Conservation (phyloP, 1,284 basidiomycete genomes). For the Puccinia sorghi region DNA sequence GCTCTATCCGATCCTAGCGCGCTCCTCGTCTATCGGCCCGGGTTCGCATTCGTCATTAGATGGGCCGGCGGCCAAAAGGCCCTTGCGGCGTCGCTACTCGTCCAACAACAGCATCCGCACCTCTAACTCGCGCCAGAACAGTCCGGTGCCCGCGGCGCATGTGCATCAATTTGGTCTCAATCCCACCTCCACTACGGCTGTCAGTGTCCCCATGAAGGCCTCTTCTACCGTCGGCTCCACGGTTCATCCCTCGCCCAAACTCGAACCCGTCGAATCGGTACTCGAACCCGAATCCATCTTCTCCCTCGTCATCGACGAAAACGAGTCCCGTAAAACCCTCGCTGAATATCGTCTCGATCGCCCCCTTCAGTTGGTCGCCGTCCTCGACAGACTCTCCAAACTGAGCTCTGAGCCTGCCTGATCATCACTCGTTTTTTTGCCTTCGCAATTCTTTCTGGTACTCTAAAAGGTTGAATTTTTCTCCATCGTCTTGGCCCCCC, state of each 20-base stretch:
- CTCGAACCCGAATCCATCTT: conserved; percentile 45
- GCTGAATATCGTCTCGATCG: conserved; percentile 37
- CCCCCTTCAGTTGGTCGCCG: conserved; percentile 32
- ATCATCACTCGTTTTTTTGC: neutral
- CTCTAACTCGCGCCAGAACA: conserved; percentile 1
- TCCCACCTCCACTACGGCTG: neutral
- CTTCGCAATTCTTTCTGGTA: too few species aligned
- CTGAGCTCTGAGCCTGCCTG: neutral
- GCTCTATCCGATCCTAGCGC: conserved; percentile 26
- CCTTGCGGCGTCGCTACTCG: conserved; percentile 20
- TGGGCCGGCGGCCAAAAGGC: neutral
- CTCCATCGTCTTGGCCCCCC: too few species aligned
- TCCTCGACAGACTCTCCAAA: conserved; percentile 30
- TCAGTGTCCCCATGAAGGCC: neutral
- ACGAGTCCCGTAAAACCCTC: conserved; percentile 42
- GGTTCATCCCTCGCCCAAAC: conserved; percentile 9
- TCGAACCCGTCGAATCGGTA: conserved; percentile 28
- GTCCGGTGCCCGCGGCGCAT: neutral
- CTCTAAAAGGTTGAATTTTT: too few species aligned
- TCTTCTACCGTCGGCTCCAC: conserved; percentile 8
- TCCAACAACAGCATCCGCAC: conserved; percentile 33
- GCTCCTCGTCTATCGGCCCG: conserved; percentile 3
- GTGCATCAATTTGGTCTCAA: neutral
- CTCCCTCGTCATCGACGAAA: conserved; percentile 48
- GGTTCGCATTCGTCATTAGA: neutral